A percentile compares a stretch with the other conserved stretches of the same genome.
Evolutionary conservation across 2,329 filamentous ascomycete genomes (phyloP).

Genomic region (Aspergillus felis): DNA sequence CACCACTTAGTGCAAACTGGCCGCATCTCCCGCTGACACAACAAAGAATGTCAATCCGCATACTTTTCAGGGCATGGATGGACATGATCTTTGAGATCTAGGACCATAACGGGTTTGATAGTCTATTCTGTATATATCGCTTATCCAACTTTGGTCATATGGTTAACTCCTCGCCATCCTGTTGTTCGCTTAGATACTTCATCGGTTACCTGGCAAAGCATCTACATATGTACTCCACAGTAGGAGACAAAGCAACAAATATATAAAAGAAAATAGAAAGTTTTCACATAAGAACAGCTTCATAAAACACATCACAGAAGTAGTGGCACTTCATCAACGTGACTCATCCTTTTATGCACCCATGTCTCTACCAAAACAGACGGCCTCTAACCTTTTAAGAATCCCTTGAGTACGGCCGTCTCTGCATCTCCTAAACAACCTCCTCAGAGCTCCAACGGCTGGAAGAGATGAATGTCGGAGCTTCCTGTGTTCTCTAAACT

Average conservation of each 20-base stretch:
- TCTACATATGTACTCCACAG: constrained; percentile 23
- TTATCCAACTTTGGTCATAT: neutral
- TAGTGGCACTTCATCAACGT: constrained; percentile 26
- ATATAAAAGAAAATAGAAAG: constrained; percentile 19
- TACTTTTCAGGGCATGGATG: neutral
- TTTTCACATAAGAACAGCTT: constrained; percentile 27
- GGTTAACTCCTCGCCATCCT: neutral
- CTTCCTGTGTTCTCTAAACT: constrained; percentile 30
- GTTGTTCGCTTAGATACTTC: neutral
- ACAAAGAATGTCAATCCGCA: neutral
- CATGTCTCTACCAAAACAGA: constrained; percentile 9
- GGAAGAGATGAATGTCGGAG: constrained; percentile 15
- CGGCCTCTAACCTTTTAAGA: constrained; percentile 5
- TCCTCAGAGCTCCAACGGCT: constrained; percentile 10
- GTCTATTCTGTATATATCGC: neutral
- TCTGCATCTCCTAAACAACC: neutral
- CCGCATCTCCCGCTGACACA: neutral
- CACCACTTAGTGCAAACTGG: neutral
- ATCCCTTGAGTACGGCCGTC: neutral
- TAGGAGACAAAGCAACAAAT: constrained; percentile 18
- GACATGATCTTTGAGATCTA: neutral
- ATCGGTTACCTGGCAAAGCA: constrained; percentile 16
- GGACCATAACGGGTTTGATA: neutral
- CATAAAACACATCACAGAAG: constrained; percentile 31
- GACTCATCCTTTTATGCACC: constrained; percentile 16